phyloP scores from a whole-genome alignment of 345 rosid genomes.

The Hibiscus mutabilis region DNA sequence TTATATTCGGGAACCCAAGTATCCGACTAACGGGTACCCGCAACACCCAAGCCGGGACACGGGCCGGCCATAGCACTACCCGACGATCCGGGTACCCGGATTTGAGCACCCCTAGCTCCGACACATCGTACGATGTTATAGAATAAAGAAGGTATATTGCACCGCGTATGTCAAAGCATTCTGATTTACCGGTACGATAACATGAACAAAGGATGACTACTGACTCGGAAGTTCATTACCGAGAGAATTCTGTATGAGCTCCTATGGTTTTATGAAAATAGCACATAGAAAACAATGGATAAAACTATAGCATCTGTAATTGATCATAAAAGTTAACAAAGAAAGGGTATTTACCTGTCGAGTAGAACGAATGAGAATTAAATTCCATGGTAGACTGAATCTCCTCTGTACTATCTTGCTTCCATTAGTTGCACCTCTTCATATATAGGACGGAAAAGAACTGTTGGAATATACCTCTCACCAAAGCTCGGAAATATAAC shows the following conservation, averaged over 20 bases:
- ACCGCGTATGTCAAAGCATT: not conserved
- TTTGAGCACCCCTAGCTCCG: too few relatives aligned
- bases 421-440: slow-evolving; percentile 64
- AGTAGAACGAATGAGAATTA: not conserved
- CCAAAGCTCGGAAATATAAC: slow-evolving; percentile 92
- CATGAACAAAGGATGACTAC: not conserved
- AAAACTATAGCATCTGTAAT: not conserved
- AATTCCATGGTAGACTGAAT: not conserved
- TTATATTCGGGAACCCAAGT: too few relatives aligned
- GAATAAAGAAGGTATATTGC: not conserved
- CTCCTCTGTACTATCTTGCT: slow-evolving; percentile 14
- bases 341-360: slow-evolving; percentile 1
- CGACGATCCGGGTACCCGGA: too few relatives aligned
- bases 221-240: not conserved
- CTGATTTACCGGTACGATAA: not conserved
- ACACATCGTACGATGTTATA: not conserved
- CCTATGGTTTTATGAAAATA: not conserved
- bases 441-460: slow-evolving; percentile 56
- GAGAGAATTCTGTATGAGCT: not conserved
- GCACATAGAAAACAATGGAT: slow-evolving; percentile 1
- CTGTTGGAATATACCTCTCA: slow-evolving; percentile 68
- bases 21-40: too few relatives aligned
- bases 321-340: not conserved
- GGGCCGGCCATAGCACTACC: too few relatives aligned
- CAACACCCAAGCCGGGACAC: too few relatives aligned